phyloP scores from a whole-genome alignment of 2,329 filamentous ascomycete genomes.

The Trichoderma hamatum region DNA sequence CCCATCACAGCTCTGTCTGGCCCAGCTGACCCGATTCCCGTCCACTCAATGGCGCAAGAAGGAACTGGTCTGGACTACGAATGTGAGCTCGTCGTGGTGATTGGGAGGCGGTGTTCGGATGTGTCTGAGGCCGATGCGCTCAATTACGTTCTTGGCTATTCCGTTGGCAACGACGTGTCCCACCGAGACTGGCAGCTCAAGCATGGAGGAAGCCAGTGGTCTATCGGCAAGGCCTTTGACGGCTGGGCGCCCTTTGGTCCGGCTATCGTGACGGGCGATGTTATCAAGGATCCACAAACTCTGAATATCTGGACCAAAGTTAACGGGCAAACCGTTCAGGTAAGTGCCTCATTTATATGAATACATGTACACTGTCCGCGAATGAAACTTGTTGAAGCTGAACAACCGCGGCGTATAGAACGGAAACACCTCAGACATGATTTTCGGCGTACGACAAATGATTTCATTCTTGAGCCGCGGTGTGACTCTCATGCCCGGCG shows the following conservation, averaged over 20 bases:
- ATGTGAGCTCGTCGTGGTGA: conserved; percentile 75
- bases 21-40: conserved; percentile 66
- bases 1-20: conserved; percentile 67
- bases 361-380: no score
- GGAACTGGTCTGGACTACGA: conserved; percentile 74
- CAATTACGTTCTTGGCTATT: conserved; percentile 74
- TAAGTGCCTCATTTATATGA: conserved; percentile 29
- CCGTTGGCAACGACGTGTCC: conserved; percentile 77
- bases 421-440: conserved; percentile 62
- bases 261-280: conserved; percentile 62
- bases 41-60: conserved; percentile 67
- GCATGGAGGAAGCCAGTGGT: conserved; percentile 70
- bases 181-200: conserved; percentile 77
- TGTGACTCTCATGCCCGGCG: conserved; percentile 64
- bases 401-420: conserved; percentile 41
- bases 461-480: conserved; percentile 64
- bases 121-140: conserved; percentile 67
- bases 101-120: conserved; percentile 67
- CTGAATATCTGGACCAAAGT: conserved; percentile 60
- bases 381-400: background rate
- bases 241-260: conserved; percentile 76
- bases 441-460: conserved; percentile 63
- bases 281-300: conserved; percentile 61
- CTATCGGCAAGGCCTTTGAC: conserved; percentile 73
- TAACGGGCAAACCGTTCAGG: conserved; percentile 62